These are phyloP conservation scores for Stevia rebaudiana DNA, from an alignment of 140 eudicot genomes.

Conservation along the genomic window DNA sequence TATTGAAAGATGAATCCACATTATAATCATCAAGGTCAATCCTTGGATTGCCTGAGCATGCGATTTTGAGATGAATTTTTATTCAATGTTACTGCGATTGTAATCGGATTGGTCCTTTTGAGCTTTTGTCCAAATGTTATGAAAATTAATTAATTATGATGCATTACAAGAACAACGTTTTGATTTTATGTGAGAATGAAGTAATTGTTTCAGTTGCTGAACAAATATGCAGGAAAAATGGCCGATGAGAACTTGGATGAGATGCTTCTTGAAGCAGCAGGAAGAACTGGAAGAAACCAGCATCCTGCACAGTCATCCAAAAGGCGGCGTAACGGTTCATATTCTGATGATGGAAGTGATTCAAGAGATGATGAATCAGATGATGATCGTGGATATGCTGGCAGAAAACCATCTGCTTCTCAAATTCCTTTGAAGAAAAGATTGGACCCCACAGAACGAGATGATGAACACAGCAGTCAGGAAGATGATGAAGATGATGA, in stretches of 20 bases:
- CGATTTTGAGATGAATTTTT: background rate
- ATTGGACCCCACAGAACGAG: conserved; percentile 55
- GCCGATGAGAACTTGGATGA: conserved; percentile 71
- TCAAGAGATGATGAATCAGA: conserved; percentile 82
- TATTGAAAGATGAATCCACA: background rate
- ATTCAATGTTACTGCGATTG: background rate
- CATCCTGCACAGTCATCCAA: conserved; percentile 73
- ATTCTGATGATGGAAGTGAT: conserved; percentile 84
- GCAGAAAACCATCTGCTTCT: conserved; percentile 60
- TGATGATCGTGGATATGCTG: conserved; percentile 53
- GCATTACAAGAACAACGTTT: background rate
- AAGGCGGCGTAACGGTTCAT: conserved; percentile 55
- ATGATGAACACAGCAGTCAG: conserved; percentile 67
- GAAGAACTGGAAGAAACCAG: conserved; percentile 59
- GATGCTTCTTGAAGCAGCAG: conserved; percentile 95
- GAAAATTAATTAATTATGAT: too few relatives aligned
- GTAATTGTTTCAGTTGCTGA: background rate
- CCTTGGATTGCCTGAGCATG: conserved; percentile 1
- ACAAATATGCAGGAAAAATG: conserved; percentile 43
- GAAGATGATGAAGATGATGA: conserved; percentile 55
- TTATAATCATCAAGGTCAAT: background rate
- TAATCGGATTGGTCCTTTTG: background rate
- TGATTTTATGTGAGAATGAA: background rate
- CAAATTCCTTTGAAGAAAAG: conserved; percentile 87
- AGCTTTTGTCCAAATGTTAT: background rate